Evolutionary conservation across 2,329 filamentous ascomycete genomes (phyloP).

Genomic region (Penicillium sp.): DNA sequence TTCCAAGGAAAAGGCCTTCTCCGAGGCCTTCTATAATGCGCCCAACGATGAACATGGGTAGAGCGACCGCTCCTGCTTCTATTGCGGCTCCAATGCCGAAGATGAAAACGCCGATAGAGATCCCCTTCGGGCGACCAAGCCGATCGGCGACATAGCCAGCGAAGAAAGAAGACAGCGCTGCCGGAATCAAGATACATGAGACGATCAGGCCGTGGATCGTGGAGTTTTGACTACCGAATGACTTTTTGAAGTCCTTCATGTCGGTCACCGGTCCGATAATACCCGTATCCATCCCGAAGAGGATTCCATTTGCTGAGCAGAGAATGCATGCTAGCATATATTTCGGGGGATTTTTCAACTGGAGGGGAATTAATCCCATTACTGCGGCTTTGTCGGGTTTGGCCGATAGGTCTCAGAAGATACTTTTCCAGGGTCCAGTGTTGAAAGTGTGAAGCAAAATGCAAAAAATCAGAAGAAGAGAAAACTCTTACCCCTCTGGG

Average conservation of each 20-base stretch:
- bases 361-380: conserved; percentile 1
- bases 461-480: neutral
- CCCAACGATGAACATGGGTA: conserved; percentile 57
- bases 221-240: conserved; percentile 54
- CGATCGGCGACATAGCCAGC: conserved; percentile 55
- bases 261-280: conserved; percentile 55
- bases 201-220: conserved; percentile 59
- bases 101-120: conserved; percentile 52
- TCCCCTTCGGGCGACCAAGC: conserved; percentile 52
- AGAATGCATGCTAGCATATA: conserved; percentile 13
- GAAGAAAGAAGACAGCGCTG: conserved; percentile 58
- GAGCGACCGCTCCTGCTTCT: conserved; percentile 49
- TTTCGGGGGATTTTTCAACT: conserved; percentile 2
- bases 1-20: conserved; percentile 59
- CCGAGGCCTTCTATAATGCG: conserved; percentile 59
- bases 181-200: conserved; percentile 60
- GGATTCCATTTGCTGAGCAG: conserved; percentile 8
- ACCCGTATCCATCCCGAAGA: conserved; percentile 14
- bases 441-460: neutral
- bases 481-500: neutral
- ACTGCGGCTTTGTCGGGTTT: neutral
- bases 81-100: conserved; percentile 57
- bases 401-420: too few species aligned
- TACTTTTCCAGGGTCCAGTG: neutral
- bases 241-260: conserved; percentile 54